phyloP scores from a whole-genome alignment of 1,284 basidiomycete species.

The Marasmius oreades region DNA sequence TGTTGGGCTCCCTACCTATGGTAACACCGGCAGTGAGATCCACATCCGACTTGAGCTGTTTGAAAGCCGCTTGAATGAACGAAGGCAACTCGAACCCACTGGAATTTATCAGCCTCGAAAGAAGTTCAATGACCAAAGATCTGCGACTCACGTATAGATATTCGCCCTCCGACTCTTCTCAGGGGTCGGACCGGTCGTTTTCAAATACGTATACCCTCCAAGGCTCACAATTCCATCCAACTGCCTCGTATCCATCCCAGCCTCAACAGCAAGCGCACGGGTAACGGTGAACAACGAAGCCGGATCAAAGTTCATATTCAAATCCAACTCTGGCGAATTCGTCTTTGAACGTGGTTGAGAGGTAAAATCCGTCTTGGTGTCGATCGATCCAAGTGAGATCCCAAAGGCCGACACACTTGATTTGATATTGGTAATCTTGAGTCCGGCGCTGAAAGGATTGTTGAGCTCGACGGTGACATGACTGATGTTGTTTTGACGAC shows the following conservation, averaged over 20 bases:
- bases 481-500: conserved; percentile 59
- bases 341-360: conserved; percentile 54
- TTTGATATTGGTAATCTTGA: conserved; percentile 61
- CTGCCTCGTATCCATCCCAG: conserved; percentile 57
- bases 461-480: conserved; percentile 62
- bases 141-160: conserved; percentile 47
- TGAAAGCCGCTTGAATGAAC: conserved; percentile 68
- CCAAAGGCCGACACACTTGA: conserved; percentile 66
- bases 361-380: conserved; percentile 51
- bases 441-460: conserved; percentile 67
- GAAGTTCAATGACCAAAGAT: not conserved
- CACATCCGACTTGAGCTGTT: conserved; percentile 60
- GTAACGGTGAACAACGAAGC: conserved; percentile 70
- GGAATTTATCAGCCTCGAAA: conserved; percentile 6
- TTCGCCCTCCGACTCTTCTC: conserved; percentile 39
- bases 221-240: conserved; percentile 68
- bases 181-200: conserved; percentile 35
- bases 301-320: conserved; percentile 73
- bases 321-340: conserved; percentile 54
- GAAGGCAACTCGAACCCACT: conserved; percentile 68
- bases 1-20: conserved; percentile 43
- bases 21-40: conserved; percentile 50
- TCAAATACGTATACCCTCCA: conserved; percentile 66
- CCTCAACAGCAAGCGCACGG: conserved; percentile 60
- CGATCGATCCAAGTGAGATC: conserved; percentile 64